Evolutionary conservation across 2,329 filamentous ascomycete genomes (phyloP).

Genomic region (Cladobotryum protrusum): DNA sequence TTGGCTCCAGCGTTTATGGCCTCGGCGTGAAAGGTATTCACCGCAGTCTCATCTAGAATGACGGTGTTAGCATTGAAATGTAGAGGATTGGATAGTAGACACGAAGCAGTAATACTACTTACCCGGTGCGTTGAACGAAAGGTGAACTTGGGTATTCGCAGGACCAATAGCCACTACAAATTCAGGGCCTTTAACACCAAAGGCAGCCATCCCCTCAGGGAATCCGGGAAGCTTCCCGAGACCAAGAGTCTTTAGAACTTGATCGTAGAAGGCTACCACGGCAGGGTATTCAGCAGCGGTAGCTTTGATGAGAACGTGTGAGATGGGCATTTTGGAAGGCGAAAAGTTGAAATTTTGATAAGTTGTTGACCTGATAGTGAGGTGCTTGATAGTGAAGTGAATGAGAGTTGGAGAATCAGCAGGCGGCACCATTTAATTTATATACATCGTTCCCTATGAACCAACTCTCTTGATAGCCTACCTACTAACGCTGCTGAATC

Average conservation of each 20-base stretch:
- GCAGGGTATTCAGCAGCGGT: constrained; percentile 3
- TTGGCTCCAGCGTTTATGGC: constrained; percentile 34
- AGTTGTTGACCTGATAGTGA: no score
- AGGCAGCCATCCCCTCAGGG: constrained; percentile 4
- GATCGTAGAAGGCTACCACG: constrained; percentile 2
- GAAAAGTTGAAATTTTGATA: background rate
- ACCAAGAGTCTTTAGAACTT: constrained; percentile 2
- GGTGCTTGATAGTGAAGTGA: background rate
- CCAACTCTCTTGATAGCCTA: no score
- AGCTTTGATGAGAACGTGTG: constrained; percentile 7
- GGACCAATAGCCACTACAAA: background rate
- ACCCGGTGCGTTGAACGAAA: constrained; percentile 5
- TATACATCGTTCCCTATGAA: no score
- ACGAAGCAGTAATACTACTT: constrained; percentile 21
- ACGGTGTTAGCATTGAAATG: no score
- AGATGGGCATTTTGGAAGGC: constrained; percentile 6
- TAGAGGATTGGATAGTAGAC: no score
- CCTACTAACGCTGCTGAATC: background rate
- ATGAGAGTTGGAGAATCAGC: background rate
- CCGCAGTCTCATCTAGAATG: no score
- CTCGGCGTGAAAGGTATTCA: constrained; percentile 27
- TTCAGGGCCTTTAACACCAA: constrained; percentile 4
- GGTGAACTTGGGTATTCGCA: background rate
- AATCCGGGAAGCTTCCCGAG: constrained; percentile 6
- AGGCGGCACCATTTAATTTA: no score